Base-by-base conservation (phyloP, 148 eudicot genomes). In the Amaranthus hypochondriacus region DNA sequence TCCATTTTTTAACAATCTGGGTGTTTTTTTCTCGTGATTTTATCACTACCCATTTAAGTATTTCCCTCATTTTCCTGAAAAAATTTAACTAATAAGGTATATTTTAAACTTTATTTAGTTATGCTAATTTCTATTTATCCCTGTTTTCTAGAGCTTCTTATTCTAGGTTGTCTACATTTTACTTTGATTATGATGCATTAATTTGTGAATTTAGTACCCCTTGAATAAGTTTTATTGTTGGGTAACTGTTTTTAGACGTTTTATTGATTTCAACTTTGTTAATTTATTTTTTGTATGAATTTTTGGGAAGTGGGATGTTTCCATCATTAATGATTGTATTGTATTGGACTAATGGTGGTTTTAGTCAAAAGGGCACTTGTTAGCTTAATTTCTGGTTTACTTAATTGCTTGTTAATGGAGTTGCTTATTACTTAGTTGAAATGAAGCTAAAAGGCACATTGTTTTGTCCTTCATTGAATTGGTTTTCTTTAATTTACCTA, bases 361-460 rank as follows among this genome's bases (percentile, higher is more conserved):
- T 56, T 43, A 21, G 80, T 78, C 76, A 72, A 78, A 78, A 72
- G 65, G 80, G 80, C 61, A 49, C 59, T 28, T 66, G 12, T 18
- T 78, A 52, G 70, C 81, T 73, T 78, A 68, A 73, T 54, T 12
- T 59, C 7, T 62, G 4, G 64, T 15, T 73, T 10, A 78, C 62
- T 52, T n/a, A 55, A 51, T 78, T 73, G 73, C 73, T 78, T 68
- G 62, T 52, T 66, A 57, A 51, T 66, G 66, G 58, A 64, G 66
- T 65, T 72, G 71, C 80, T 70, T 71, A 48, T 1, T 28, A 28
- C 39, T 18, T 50, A n/a, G 57, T 47, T 64, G 55, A 42, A 15
- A 59, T 72, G 60, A 51, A 49, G 66, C 60, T 72, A 48, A 70
- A 48, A 4, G n/a, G 50, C 69, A 71, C 65, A 56, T 62, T 56